Evolutionary conservation across 441 rosid genomes (phyloP), one percentile per base, ranked within the genome.

Genomic region (Geranium incanum): DNA sequence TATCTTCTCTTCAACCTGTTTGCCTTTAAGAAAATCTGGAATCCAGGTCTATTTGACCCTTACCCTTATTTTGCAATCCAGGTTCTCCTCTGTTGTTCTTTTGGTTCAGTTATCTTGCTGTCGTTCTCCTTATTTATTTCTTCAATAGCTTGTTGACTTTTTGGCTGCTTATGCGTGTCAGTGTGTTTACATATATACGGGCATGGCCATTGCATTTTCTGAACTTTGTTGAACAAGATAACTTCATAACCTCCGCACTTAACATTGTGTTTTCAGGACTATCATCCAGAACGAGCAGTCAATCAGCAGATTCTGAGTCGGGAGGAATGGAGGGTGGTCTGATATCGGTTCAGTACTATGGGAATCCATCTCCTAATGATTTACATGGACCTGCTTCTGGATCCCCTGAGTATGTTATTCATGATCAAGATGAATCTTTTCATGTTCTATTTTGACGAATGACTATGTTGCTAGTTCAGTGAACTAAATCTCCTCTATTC

Each of bases 291-390:
- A 37, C 67, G 16, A 68, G 68, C 67, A 68, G 68, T 67, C 39
- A 81, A 28, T 28, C 75, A 7, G 72, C 41, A 0, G 57, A 48
- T 48, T 48, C 57, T 11, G n/a, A 9, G 76, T 86, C 87, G 1
- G 77, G 76, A 36, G 81, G 83, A 75, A 71, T 79, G 18, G 71
- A 76, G 33, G 81, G 75, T 36, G 80, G 77, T 75, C 79, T 87
- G 71, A 84, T 83, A 75, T 75, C 97, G 6, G 86, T 82, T 70
- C 89, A 88, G 21, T 84, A 80, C 76, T 73, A 79, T 28, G 82
- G 81, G 12, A 85, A 78, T 78, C 85, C 88, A 8, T 72, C 88
- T 41, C 74, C 87, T 3, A 85, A 79, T 41, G 69, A 71, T 62
- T 78, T 78, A 4, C 75, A 75, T 77, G 77, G 70, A 66, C 78